Conservation (phyloP, 331 rosid genomes). For the Stylosanthes scabra region DNA sequence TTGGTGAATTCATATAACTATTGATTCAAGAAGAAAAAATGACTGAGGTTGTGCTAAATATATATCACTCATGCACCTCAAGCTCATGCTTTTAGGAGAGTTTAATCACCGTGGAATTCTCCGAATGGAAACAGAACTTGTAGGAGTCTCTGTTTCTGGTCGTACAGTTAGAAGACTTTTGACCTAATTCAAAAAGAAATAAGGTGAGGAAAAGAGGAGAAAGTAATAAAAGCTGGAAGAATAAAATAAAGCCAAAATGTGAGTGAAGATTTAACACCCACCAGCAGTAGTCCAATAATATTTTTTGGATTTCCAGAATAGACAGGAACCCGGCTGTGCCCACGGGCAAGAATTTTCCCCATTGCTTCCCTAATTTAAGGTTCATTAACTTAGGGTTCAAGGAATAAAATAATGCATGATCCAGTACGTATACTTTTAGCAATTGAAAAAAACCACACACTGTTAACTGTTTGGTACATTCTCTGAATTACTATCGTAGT, state of each 20-base stretch:
- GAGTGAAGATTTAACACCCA: slow-evolving; percentile 43
- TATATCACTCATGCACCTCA: neutral
- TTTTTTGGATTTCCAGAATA: slow-evolving; percentile 93
- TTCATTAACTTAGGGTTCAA: slow-evolving; percentile 14
- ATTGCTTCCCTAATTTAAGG: slow-evolving; percentile 88
- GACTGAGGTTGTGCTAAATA: neutral
- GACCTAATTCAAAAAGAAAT: slow-evolving; percentile 61
- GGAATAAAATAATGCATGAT: slow-evolving; percentile 3
- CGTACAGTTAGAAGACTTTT: slow-evolving; percentile 97
- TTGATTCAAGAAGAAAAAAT: slow-evolving; percentile 26
- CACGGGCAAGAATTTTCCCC: slow-evolving; percentile 98
- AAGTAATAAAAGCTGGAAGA: slow-evolving; percentile 1
- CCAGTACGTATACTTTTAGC: slow-evolving; percentile 7
- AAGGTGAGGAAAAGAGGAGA: slow-evolving; percentile 30
- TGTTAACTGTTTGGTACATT: no score
- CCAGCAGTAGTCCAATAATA: slow-evolving; percentile 90
- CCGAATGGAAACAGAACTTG: slow-evolving; percentile 92
- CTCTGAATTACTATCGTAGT: no score
- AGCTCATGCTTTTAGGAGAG: neutral
- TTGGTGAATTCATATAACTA: no score
- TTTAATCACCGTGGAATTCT: slow-evolving; percentile 85
- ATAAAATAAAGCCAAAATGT: slow-evolving; percentile 14
- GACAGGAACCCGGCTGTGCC: slow-evolving; percentile 99
- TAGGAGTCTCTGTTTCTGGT: slow-evolving; percentile 97
- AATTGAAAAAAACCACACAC: neutral